Evolutionary conservation across 805 yeast genomes (phyloP), one percentile per base, ranked within the genome.

Genomic region (Metschnikowia santaceciliae): DNA sequence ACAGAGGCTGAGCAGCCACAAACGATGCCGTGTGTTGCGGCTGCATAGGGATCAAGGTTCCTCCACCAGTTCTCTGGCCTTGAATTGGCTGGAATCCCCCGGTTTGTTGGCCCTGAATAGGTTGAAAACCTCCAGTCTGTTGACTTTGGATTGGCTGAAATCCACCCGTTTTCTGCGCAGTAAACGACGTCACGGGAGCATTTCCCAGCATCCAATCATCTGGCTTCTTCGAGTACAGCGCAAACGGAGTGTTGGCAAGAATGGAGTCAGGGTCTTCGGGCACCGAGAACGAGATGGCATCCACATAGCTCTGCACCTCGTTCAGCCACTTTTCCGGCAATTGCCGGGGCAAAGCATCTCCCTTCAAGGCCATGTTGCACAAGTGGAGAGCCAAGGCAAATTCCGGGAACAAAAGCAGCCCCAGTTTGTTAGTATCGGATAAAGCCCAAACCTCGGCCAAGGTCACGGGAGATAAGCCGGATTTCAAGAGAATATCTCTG

Each of bases 331-430:
- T 83, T 19, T 79, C 78, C 32, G 96, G 96, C 57, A 92, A 70
- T 38, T 74, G 76, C 40, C 73, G 74, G 2, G 98, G 97, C 53
- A 91, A 74, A 7, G 84, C 73, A 58, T 88, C 90, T 35, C 96
- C 96, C 59, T 81, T 82, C 58, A 88, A 75, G 0, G 86, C 86
- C 61, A 82, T 69, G 59, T 88, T 86, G 64, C 96, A 90, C 59
- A 92, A 75, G 67, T 90, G 92, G 76, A 92, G 82, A 15, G 96
- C 90, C 57, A 92, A 75, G 14, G 96, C 96, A 75, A 92, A 92
- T 67, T 92, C 97, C 2, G 98, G 98, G 64, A 91, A 92, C 59
- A 92, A 70, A 54, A 92, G 78, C 49, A 82, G 78, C 1, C 98
- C 98, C 6, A 94, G 84, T 61, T 82, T 86, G 59, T 84, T 87